Percentiles rank a stretch among this genome's conserved stretches.
These are phyloP conservation scores for Vaccinium myrtillus DNA, from an alignment of 148 eudicot species.

Conservation along the genomic window DNA sequence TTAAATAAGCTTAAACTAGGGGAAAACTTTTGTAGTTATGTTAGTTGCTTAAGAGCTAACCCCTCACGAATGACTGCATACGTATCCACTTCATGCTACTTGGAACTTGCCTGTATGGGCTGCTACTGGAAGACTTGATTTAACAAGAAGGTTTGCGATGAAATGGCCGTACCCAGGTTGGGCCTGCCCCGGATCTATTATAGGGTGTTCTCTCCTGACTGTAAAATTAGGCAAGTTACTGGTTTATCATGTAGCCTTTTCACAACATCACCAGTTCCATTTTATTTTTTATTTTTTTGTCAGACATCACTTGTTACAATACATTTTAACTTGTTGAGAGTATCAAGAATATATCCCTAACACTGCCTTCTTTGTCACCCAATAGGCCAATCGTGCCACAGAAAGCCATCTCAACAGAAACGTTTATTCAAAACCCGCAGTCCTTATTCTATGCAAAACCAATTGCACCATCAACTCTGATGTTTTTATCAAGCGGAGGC, in stretches of 20 bases:
- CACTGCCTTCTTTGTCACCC: not conserved
- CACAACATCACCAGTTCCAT: not conserved
- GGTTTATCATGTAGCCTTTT: not conserved
- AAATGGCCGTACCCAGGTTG: not conserved
- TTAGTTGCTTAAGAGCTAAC: not conserved
- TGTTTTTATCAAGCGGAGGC: too few species aligned
- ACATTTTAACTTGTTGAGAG: not conserved
- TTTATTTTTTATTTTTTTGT: too few species aligned
- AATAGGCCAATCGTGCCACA: not conserved
- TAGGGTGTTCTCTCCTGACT: not conserved
- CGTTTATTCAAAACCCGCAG: not conserved
- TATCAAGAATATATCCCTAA: not conserved
- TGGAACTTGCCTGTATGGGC: not conserved
- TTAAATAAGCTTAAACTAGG: not conserved
- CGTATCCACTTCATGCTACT: not conserved
- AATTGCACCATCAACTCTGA: not conserved
- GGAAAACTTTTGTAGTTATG: not conserved
- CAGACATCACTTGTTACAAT: not conserved
- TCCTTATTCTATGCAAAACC: not conserved
- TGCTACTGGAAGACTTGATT: not conserved
- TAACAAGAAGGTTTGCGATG: not conserved
- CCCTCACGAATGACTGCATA: not conserved
- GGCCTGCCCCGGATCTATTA: not conserved
- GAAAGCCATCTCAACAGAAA: not conserved
- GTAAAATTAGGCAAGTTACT: not conserved